phyloP scores from a whole-genome alignment of 805 yeast species.

The Jamesozyma lodderae region DNA sequence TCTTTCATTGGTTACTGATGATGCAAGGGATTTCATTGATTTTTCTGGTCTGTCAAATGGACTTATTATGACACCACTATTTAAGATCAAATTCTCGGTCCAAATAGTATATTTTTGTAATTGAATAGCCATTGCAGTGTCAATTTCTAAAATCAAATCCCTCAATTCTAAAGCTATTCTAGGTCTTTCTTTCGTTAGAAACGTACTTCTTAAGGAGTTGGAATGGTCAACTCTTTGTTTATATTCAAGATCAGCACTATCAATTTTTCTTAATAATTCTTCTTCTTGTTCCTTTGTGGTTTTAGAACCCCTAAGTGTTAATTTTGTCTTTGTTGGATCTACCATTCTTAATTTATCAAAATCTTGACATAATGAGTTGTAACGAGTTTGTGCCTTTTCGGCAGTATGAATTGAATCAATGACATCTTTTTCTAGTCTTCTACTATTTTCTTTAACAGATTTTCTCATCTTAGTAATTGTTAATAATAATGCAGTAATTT shows the following conservation, averaged over 20 bases:
- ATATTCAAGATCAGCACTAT: slow-evolving; percentile 79
- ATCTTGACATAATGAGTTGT: slow-evolving; percentile 74
- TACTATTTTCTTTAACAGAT: slow-evolving; percentile 69
- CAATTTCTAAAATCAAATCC: slow-evolving; percentile 75
- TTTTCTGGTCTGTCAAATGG: slow-evolving; percentile 49
- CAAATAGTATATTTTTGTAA: slow-evolving; percentile 82
- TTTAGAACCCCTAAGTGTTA: slow-evolving; percentile 70
- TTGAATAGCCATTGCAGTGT: slow-evolving; percentile 82
- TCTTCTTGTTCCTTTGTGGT: slow-evolving; percentile 83
- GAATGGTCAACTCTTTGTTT: slow-evolving; percentile 66
- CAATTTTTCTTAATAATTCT: slow-evolving; percentile 71
- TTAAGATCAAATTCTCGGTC: slow-evolving; percentile 73
- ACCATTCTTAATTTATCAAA: slow-evolving; percentile 70
- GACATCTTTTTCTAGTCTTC: slow-evolving; percentile 75
- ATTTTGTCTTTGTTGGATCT: slow-evolving; percentile 78
- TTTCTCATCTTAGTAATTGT: slow-evolving; percentile 70
- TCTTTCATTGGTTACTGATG: slow-evolving; percentile 71
- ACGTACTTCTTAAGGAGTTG: slow-evolving; percentile 63
- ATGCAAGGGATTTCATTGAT: slow-evolving; percentile 70
- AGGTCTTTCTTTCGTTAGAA: slow-evolving; percentile 69
- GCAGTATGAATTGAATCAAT: slow-evolving; percentile 73
- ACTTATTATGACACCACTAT: slow-evolving; percentile 71
- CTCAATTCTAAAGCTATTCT: slow-evolving; percentile 60
- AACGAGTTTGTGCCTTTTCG: slow-evolving; percentile 77
- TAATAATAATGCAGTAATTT: slow-evolving; percentile 58